Base-by-base conservation (phyloP, 1,284 basidiomycete species). In the Neonothopanus nambi region DNA sequence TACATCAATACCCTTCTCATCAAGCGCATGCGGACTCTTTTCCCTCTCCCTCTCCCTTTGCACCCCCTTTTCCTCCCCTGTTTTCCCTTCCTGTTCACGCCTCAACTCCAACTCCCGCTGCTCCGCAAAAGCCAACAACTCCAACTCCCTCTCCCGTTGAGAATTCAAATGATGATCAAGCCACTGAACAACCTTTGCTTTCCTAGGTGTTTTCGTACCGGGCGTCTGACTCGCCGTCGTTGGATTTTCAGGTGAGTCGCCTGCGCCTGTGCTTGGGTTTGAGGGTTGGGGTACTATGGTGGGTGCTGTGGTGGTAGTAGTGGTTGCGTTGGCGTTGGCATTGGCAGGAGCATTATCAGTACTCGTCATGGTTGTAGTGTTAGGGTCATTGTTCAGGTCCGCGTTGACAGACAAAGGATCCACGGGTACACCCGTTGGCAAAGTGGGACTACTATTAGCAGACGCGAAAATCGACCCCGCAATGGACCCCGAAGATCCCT, bases 181-280 rank as follows among this genome's bases (percentile, higher is more conserved):
- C 55, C 55, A 56, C 26, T 56, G 55, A 3, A 56, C 55, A 13
- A 48, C 55, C 35, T 57, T 57, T 43, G 51, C 39, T 43, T 47
- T 42, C 4, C 26, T 47, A 9, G 20, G 24, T n/a, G 46, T 15
- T 18, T 48, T 54, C 26, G 26, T 28, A 35, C 28, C 20, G 2
- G 35, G 26, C 36, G 21, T 13, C 13, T 9, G 20, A 3, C 45
- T 18, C 7, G 18, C 11, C 20, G 17, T 30, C 24, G 24, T 26
- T n/a, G n/a, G n/a, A 26, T 4, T 12, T 15, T 9, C 15, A 44
- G 43, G 21, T 4, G 43, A 28, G 7, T 15, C 5, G 20, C 43
- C 24, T 24, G 8, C 21, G 26, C 13, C 17, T 23, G 21, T n/a
- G 5, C 38, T 40, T 6, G 38, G 11, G n/a, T n/a, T n/a, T n/a